phyloP scores from a whole-genome alignment of 805 yeast genomes.

The Debaryomyces maramus region DNA sequence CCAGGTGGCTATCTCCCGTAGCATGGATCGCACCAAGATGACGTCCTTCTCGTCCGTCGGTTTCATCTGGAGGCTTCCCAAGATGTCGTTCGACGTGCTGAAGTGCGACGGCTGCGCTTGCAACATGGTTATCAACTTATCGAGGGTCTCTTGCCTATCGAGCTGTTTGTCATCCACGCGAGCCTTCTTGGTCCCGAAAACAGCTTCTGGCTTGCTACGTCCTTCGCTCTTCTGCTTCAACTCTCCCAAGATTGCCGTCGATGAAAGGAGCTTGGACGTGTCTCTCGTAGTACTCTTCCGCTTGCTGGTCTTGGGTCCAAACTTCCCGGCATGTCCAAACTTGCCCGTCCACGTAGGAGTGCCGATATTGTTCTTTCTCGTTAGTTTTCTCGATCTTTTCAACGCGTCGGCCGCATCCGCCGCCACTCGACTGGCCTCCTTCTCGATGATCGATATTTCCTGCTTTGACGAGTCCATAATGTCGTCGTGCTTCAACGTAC shows the following conservation, averaged over 20 bases:
- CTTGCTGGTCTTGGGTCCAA: slow-evolving; percentile 21
- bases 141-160: slow-evolving; percentile 25
- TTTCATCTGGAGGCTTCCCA: slow-evolving; percentile 32
- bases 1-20: slow-evolving; percentile 70
- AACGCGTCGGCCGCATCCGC: slow-evolving; percentile 55
- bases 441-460: slow-evolving; percentile 54
- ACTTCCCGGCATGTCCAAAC: slow-evolving; percentile 80
- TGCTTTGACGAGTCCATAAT: slow-evolving; percentile 58
- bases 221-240: slow-evolving; percentile 45
- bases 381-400: slow-evolving; percentile 56
- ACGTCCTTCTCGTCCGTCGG: slow-evolving; percentile 49
- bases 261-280: slow-evolving; percentile 27
- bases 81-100: slow-evolving; percentile 52
- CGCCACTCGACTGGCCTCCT: slow-evolving; percentile 61
- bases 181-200: slow-evolving; percentile 12
- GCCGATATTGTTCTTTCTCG: slow-evolving; percentile 55
- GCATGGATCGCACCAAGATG: slow-evolving; percentile 62
- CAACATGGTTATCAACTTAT: slow-evolving; percentile 43
- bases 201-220: slow-evolving; percentile 16
- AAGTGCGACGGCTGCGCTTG: slow-evolving; percentile 32
- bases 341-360: slow-evolving; percentile 97
- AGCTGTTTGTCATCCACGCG: slow-evolving; percentile 25
- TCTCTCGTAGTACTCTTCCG: slow-evolving; percentile 2
- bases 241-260: slow-evolving; percentile 50
- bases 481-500: slow-evolving; percentile 77